These are phyloP conservation scores for Phytopythium sindhum DNA, from an alignment of 352 stramenopile genomes.

Conservation along the genomic window DNA sequence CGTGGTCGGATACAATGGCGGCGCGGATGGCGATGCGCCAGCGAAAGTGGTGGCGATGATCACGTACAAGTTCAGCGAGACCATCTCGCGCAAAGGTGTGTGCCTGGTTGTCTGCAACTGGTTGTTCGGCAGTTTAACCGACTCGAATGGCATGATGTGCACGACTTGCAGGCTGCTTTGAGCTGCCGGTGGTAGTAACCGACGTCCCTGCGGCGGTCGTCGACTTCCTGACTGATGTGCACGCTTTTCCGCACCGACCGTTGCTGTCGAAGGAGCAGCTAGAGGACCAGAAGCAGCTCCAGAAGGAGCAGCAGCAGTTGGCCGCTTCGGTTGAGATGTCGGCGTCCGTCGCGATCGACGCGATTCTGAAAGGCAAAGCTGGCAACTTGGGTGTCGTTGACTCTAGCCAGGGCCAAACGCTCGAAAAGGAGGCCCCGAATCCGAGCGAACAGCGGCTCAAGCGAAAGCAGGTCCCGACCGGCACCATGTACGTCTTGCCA, in stretches of 20 bases:
- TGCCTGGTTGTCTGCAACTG: background rate
- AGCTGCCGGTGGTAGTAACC: conserved; percentile 27
- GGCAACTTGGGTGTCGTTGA: background rate
- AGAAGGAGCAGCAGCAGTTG: conserved; percentile 10
- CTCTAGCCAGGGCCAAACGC: background rate
- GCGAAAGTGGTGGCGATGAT: conserved; percentile 29
- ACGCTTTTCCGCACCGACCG: conserved; percentile 25
- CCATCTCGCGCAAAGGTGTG: conserved; percentile 42
- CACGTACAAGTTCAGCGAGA: conserved; percentile 64
- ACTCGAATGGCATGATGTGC: background rate
- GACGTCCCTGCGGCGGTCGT: conserved; percentile 29
- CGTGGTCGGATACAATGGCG: conserved; percentile 15
- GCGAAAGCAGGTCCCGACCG: conserved; percentile 39
- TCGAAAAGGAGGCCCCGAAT: background rate
- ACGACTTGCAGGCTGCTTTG: conserved; percentile 22
- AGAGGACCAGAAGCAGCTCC: conserved; percentile 6
- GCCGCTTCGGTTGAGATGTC: background rate
- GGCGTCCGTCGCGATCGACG: background rate
- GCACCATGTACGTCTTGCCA: conserved; percentile 38
- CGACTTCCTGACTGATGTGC: conserved; percentile 34
- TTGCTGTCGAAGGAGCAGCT: conserved; percentile 31
- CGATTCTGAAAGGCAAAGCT: background rate
- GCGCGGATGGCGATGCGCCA: background rate
- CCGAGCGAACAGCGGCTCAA: conserved; percentile 27
- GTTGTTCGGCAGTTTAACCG: background rate